Base-by-base conservation (phyloP, 192 early-diverging fungal species). In the Coemansia sp. region DNA sequence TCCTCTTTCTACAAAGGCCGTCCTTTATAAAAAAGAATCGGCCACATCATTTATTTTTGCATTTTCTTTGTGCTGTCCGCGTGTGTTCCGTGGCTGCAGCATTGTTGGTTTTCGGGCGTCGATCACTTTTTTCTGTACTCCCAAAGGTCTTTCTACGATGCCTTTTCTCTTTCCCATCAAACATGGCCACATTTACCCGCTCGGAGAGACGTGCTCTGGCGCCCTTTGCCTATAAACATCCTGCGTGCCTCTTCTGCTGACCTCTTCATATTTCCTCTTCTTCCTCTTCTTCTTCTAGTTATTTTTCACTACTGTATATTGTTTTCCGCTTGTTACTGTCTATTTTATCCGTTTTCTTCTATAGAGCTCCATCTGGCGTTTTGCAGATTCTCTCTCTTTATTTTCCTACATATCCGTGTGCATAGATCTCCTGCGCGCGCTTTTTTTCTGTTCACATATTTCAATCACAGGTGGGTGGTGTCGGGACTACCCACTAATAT, bases 401-500 rank as follows among this genome's bases (percentile, higher is more conserved):
- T 45, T 20, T 42, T 3, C 16, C 20, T 45, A 16, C 39, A 40
- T 45, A 45, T 20, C 43, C 43, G 43, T 45, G 43, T 45, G 43
- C 43, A 45, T 45, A 45, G 43, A 45, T 45, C n/a, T 20, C 43
- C 43, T 20, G 43, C 43, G 18, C 43, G 18, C 43, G 18, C 43
- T 9, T n/a, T n/a, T 45, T 45, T 20, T 18, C 18, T 7, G 43
- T 45, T 20, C 18, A 45, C 76, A 18, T 59, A 64, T 8, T 72
- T 70, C 33, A 71, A 71, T 11, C 61, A 73, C 9, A 71, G 43
- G 43, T 45, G n/a, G n/a, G 43, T 21, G 43, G 43, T 45, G 18
- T 21, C 37, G 6, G 6, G 43, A 21, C n/a, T 31, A 31, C 71
- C 63, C 71, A 75, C 5, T 62, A 77, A 59, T 77, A 74, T 42